phyloP scores from a whole-genome alignment of 208 protist species.

The Porcisia hertigi region DNA sequence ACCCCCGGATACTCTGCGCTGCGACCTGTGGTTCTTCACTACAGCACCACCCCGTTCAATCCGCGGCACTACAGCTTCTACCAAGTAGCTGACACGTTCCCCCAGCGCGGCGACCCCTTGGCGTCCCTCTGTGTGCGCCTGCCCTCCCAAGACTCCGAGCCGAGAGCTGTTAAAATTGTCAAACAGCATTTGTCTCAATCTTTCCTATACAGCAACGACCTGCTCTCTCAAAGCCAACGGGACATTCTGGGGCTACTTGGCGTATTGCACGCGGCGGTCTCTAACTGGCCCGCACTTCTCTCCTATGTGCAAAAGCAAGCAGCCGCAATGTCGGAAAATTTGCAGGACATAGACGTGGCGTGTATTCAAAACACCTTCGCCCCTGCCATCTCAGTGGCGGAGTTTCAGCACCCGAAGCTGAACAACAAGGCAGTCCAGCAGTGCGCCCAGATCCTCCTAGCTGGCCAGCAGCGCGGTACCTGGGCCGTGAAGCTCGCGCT shows the following conservation, averaged over 20 bases:
- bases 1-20: slow-evolving; percentile 22
- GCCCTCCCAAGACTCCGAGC: slow-evolving; percentile 32
- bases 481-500: slow-evolving; percentile 85
- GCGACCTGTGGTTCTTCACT: slow-evolving; percentile 55
- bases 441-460: slow-evolving; percentile 71
- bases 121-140: slow-evolving; percentile 28
- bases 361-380: slow-evolving; percentile 24
- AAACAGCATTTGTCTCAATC: slow-evolving; percentile 35
- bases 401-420: slow-evolving; percentile 77
- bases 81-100: slow-evolving; percentile 23
- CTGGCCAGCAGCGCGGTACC: slow-evolving; percentile 68
- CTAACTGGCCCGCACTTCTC: slow-evolving; percentile 58
- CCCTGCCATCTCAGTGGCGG: slow-evolving; percentile 38
- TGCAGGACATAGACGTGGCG: slow-evolving; percentile 1
- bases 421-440: slow-evolving; percentile 84
- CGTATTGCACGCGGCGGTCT: slow-evolving; percentile 43
- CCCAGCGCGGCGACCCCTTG: slow-evolving; percentile 8
- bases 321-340: slow-evolving; percentile 2
- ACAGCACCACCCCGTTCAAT: slow-evolving; percentile 66
- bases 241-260: slow-evolving; percentile 70
- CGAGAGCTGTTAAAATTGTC: slow-evolving; percentile 25
- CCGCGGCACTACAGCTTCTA: slow-evolving; percentile 31
- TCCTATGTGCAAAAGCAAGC: slow-evolving; percentile 10
- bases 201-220: slow-evolving; percentile 57
- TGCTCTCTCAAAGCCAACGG: slow-evolving; percentile 50